Evolutionary conservation across 1,139 yeast species (phyloP).

Genomic region (Yamadazyma sp.): DNA sequence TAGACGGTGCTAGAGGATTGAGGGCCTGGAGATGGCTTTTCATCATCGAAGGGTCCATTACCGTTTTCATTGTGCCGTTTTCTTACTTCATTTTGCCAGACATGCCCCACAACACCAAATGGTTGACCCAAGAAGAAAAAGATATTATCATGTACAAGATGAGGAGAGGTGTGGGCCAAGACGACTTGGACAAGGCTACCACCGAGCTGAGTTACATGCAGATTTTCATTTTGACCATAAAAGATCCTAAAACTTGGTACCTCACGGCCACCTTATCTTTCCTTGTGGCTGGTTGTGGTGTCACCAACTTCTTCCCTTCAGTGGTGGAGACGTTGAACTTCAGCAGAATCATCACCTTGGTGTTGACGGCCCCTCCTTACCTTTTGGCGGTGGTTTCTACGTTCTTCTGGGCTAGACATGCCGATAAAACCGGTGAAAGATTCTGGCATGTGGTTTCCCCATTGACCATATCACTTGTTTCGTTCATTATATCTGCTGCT

Average conservation of each 20-base stretch:
- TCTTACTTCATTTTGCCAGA: conserved; percentile 70
- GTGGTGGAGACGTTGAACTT: conserved; percentile 57
- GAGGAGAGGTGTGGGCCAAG: conserved; percentile 39
- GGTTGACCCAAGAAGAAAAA: conserved; percentile 50
- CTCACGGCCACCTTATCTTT: conserved; percentile 47
- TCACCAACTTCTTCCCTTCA: conserved; percentile 62
- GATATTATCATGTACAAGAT: conserved; percentile 48
- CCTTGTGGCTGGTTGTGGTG: conserved; percentile 58
- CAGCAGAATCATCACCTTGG: conserved; percentile 47
- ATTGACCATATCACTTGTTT: conserved; percentile 40
- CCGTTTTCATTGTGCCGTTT: conserved; percentile 56
- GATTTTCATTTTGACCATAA: conserved; percentile 40
- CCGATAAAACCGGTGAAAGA: conserved; percentile 58
- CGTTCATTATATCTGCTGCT: conserved; percentile 56
- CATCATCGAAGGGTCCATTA: conserved; percentile 71
- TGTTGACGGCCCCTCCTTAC: conserved; percentile 64
- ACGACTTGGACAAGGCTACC: conserved; percentile 38
- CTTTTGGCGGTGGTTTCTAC: conserved; percentile 54
- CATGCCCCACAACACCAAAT: conserved; percentile 58
- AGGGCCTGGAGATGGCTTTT: conserved; percentile 74
- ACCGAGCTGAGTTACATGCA: conserved; percentile 35
- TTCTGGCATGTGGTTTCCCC: conserved; percentile 53
- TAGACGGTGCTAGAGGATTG: conserved; percentile 40
- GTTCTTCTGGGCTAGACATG: conserved; percentile 55
- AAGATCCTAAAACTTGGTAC: conserved; percentile 48